These are phyloP conservation scores for Fraxinus americana DNA, from an alignment of 257 asterid species.

Conservation along the genomic window DNA sequence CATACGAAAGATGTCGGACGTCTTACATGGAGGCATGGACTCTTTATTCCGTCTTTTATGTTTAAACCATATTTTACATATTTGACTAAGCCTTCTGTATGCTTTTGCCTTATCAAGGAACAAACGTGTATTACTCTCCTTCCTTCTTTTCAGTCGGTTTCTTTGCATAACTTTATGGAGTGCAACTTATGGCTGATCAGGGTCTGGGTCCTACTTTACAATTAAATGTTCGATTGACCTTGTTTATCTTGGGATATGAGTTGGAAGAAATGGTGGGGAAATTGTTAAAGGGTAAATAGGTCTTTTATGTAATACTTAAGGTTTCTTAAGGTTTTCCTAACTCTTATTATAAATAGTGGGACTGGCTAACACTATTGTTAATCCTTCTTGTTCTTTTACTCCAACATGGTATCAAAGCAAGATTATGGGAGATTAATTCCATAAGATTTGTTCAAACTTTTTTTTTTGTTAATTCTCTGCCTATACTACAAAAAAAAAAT, in stretches of 20 bases:
- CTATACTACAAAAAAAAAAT: no score
- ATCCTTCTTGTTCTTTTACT: no score
- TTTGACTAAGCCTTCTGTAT: background rate
- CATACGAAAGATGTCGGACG: slow-evolving; percentile 96
- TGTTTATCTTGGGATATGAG: background rate
- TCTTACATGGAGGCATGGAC: slow-evolving; percentile 89
- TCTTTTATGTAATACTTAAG: no score
- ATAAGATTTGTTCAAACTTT: no score
- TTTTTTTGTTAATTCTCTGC: no score
- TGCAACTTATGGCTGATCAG: background rate
- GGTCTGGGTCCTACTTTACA: background rate
- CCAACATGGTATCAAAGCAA: no score
- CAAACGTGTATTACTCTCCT: background rate
- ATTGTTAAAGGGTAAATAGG: no score
- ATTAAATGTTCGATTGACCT: no score
- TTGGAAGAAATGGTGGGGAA: slow-evolving; percentile 14
- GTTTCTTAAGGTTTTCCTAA: no score
- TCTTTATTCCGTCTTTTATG: slow-evolving; percentile 16
- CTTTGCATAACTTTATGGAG: background rate
- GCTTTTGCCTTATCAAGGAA: background rate
- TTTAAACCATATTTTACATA: slow-evolving; percentile 23
- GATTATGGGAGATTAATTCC: no score
- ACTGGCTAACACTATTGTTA: no score
- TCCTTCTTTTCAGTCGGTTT: background rate
- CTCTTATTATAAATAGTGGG: no score